phyloP scores from a whole-genome alignment of 2,329 filamentous ascomycete genomes.

The Colletotrichum sp. region DNA sequence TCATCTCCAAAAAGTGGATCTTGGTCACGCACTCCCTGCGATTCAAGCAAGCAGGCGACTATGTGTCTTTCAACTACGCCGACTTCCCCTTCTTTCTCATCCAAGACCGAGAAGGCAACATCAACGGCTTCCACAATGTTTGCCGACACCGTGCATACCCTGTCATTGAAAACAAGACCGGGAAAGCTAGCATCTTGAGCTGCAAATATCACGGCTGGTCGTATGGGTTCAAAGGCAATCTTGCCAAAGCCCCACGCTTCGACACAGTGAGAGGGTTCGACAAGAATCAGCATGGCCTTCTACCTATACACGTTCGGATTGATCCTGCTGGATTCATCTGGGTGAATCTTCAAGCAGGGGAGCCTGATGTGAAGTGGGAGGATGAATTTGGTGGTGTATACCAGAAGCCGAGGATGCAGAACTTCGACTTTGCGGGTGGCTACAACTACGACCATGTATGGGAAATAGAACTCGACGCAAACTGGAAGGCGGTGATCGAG shows the following conservation, averaged over 20 bases:
- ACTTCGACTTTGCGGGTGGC: constrained; percentile 27
- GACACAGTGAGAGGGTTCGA: constrained; percentile 42
- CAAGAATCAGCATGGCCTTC: constrained; percentile 36
- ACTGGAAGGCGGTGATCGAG: constrained; percentile 48
- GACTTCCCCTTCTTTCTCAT: constrained; percentile 26
- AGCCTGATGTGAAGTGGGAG: constrained; percentile 45
- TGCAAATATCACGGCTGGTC: constrained; percentile 51
- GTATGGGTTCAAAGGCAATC: constrained; percentile 44
- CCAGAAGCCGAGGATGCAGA: constrained; percentile 25
- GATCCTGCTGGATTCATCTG: constrained; percentile 53
- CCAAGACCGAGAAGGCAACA: constrained; percentile 23
- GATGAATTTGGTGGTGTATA: constrained; percentile 40
- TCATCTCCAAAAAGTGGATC: constrained; percentile 42
- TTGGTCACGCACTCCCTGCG: constrained; percentile 27
- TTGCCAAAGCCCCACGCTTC: constrained; percentile 48
- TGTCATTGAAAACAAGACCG: constrained; percentile 21
- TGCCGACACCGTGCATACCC: constrained; percentile 26
- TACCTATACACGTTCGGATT: constrained; percentile 47
- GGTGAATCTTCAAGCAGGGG: constrained; percentile 51
- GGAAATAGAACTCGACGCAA: constrained; percentile 38
- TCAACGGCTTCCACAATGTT: constrained; percentile 26
- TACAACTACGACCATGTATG: constrained; percentile 35
- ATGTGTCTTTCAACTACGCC: constrained; percentile 23
- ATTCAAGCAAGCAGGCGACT: constrained; percentile 24
- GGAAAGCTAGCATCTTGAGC: constrained; percentile 18